Evolutionary conservation across 1,284 basidiomycete species (phyloP).

Genomic region (Sutorius eximius): DNA sequence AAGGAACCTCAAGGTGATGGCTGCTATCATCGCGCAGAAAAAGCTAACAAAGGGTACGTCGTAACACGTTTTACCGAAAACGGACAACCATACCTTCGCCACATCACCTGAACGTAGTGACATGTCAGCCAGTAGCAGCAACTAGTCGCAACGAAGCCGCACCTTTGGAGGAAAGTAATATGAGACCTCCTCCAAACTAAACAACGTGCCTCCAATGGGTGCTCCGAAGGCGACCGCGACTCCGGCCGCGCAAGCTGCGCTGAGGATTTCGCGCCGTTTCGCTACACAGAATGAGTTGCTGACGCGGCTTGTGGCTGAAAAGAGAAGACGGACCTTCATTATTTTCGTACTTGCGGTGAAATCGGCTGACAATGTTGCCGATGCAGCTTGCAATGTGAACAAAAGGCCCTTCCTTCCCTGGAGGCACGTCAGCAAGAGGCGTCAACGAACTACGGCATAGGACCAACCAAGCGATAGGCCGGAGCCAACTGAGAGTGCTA

Average conservation of each 20-base stretch:
- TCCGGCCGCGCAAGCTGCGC: constrained; percentile 89
- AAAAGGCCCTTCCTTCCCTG: constrained; percentile 91
- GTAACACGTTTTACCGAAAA: constrained; percentile 1
- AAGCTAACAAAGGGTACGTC: constrained; percentile 51
- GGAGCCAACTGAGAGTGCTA: constrained; percentile 89
- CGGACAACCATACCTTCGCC: constrained; percentile 67
- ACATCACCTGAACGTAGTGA: constrained; percentile 60
- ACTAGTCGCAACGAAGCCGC: constrained; percentile 15
- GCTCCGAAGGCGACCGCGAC: constrained; percentile 93
- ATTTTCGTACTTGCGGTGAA: constrained; percentile 86
- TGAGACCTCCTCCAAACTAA: constrained; percentile 92
- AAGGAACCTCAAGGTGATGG: constrained; percentile 82
- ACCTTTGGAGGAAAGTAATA: constrained; percentile 95
- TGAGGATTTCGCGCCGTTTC: constrained; percentile 89
- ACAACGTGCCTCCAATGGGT: constrained; percentile 90
- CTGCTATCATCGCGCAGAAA: constrained; percentile 94
- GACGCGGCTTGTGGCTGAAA: not conserved
- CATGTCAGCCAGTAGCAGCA: not conserved
- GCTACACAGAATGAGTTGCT: constrained; percentile 42
- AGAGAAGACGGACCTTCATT: constrained; percentile 71
- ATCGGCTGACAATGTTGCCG: constrained; percentile 91
- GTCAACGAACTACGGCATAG: not conserved
- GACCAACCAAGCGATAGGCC: constrained; percentile 77
- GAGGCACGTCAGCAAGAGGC: constrained; percentile 1
- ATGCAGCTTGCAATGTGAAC: constrained; percentile 96